These are phyloP conservation scores for Fusarium sp. DNA, from an alignment of 2,329 filamentous ascomycete genomes.

Conservation along the genomic window DNA sequence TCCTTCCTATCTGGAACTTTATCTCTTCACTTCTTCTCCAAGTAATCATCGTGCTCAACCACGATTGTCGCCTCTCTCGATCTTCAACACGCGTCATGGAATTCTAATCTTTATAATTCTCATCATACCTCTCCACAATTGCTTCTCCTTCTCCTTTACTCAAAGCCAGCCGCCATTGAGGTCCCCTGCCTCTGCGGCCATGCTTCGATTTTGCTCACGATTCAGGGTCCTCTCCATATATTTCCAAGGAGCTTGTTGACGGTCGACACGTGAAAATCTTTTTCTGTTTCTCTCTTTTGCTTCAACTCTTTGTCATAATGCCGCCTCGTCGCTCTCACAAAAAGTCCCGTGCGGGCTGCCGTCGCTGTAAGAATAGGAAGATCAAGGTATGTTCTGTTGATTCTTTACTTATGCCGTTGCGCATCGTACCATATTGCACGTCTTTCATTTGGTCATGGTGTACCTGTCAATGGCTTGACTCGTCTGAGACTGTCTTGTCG, in stretches of 20 bases:
- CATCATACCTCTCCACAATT: conserved; percentile 28
- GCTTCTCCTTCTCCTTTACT: conserved; percentile 30
- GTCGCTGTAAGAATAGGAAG: conserved; percentile 73
- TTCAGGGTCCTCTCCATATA: conserved; percentile 44
- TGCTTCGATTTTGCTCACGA: conserved; percentile 46
- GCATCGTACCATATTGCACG: conserved; percentile 13
- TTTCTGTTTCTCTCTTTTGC: background rate
- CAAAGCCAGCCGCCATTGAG: conserved; percentile 23
- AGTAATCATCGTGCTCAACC: conserved; percentile 44
- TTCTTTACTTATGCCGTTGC: conserved; percentile 15
- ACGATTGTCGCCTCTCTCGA: conserved; percentile 36
- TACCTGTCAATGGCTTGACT: conserved; percentile 5
- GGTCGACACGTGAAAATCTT: conserved; percentile 32
- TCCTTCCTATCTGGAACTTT: conserved; percentile 10
- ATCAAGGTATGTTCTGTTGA: conserved; percentile 67
- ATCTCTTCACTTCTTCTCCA: background rate
- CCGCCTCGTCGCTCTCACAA: conserved; percentile 75
- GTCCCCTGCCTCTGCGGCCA: conserved; percentile 47
- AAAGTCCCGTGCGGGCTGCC: conserved; percentile 75
- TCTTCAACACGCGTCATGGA: conserved; percentile 37
- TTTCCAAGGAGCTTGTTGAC: conserved; percentile 39
- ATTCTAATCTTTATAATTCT: conserved; percentile 31
- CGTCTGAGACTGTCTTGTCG: background rate
- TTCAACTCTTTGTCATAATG: conserved; percentile 55
- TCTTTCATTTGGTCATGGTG: background rate